Base-by-base conservation (phyloP, 2,329 filamentous ascomycete species). In the Colletotrichum melonis region DNA sequence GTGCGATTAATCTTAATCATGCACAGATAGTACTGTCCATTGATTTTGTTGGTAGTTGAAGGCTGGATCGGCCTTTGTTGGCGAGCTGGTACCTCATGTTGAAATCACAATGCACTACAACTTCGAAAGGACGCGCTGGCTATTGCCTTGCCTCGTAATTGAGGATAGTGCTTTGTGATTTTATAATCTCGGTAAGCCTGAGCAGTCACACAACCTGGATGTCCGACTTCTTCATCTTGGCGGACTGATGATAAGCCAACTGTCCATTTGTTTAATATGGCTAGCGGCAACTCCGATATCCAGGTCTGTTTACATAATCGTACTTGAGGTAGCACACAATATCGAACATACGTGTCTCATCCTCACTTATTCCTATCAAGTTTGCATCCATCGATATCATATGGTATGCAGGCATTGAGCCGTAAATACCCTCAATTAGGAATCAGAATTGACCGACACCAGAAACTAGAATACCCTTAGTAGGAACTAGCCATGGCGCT, bases 401-500 rank as follows among this genome's bases (percentile, higher is more conserved):
- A 22, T 22, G 8, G 5, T 2, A 9, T 11, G 8, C 8, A n/a
- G 7, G 19, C 8, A n/a, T 19, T n/a, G 3, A 49, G 19, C 16
- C 3, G 1, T n/a, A n/a, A 19, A 11, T n/a, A n/a, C 8, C 8
- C 19, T n/a, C 42, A 22, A 49, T 22, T 9, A 19, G 8, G 0
- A 3, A 49, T 19, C 8, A 19, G n/a, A 49, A 0, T n/a, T 22
- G 19, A 9, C 42, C 42, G 19, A 11, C 8, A 49, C 3, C 8
- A 22, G 7, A 3, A n/a, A n/a, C 19, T n/a, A 49, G 19, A n/a
- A 8, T 22, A 11, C 19, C 24, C 38, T 19, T 73, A 91, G 77
- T 88, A 90, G 4, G 86, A 86, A n/a, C 86, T 85, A 30, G 90
- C 88, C 75, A 91, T 84, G 14, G 83, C 86, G 26, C 84, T 84